These are phyloP conservation scores for Gastrolobium villosum DNA, from an alignment of 306 rosid species.

Conservation along the genomic window DNA sequence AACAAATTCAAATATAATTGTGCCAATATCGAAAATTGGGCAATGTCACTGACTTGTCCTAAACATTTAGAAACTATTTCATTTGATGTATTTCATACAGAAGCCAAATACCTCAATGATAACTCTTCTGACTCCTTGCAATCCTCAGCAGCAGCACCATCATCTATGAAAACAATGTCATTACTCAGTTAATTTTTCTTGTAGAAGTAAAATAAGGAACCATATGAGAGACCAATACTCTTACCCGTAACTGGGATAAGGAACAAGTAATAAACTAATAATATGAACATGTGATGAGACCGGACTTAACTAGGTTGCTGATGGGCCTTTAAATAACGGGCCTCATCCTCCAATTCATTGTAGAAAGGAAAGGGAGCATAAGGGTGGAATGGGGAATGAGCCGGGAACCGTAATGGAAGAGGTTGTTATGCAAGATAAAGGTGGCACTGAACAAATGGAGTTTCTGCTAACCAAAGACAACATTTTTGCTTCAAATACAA, in stretches of 20 bases:
- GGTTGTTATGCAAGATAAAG: too few species aligned
- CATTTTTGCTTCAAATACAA: too few species aligned
- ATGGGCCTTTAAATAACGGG: too few species aligned
- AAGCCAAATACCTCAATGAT: conserved; percentile 62
- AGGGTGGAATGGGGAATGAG: too few species aligned
- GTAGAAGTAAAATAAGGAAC: background rate
- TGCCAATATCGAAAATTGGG: background rate
- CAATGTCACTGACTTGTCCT: background rate
- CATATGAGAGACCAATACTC: conserved; percentile 25
- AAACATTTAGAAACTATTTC: background rate
- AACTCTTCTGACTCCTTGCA: conserved; percentile 73
- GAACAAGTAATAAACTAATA: conserved; percentile 4
- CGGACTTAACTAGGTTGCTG: background rate
- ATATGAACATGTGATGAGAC: background rate
- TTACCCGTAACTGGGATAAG: background rate
- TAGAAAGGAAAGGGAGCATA: too few species aligned
- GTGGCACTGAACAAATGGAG: too few species aligned
- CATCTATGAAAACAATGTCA: conserved; percentile 49
- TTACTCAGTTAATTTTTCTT: conserved; percentile 31
- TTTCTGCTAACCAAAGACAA: too few species aligned
- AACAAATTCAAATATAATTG: conserved; percentile 18
- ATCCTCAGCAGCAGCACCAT: conserved; percentile 58
- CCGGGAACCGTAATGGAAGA: too few species aligned
- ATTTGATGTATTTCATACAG: conserved; percentile 15
- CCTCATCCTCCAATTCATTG: too few species aligned